Percentiles rank a stretch among this genome's conserved stretches.
These are phyloP conservation scores for Candida corydali DNA, from an alignment of 805 yeast species.

Conservation along the genomic window DNA sequence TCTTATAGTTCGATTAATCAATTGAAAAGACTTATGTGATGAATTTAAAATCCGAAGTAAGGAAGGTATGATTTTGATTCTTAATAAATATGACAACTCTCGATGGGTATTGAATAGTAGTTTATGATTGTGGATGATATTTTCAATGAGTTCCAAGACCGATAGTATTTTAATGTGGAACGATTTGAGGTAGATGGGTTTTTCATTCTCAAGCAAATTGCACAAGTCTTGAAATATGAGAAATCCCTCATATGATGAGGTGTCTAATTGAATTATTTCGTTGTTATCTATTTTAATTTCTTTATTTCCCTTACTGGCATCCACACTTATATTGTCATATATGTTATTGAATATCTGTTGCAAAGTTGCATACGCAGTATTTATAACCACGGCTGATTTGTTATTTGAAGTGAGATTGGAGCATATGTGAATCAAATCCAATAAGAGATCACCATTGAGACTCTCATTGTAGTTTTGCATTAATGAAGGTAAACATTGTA, in stretches of 20 bases:
- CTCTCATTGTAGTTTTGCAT: conserved; percentile 57
- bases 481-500: conserved; percentile 77
- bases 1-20: conserved; percentile 72
- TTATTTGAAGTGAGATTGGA: conserved; percentile 65
- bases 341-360: conserved; percentile 79
- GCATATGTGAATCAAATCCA: conserved; percentile 63
- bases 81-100: conserved; percentile 63
- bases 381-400: conserved; percentile 71
- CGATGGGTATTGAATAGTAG: conserved; percentile 49
- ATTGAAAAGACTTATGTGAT: conserved; percentile 59
- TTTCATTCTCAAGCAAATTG: conserved; percentile 54
- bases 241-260: conserved; percentile 64
- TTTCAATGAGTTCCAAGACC: conserved; percentile 81
- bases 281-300: conserved; percentile 40
- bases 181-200: conserved; percentile 51
- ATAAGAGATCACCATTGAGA: conserved; percentile 52
- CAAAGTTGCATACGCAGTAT: conserved; percentile 90
- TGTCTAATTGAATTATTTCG: conserved; percentile 39
- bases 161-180: conserved; percentile 54
- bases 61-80: conserved; percentile 72
- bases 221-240: conserved; percentile 72
- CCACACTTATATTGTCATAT: conserved; percentile 60
- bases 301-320: conserved; percentile 10
- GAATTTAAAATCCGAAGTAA: conserved; percentile 56
- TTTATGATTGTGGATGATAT: conserved; percentile 63